phyloP scores from a whole-genome alignment of 768 basidiomycete genomes.

The Lanmaoa rubissima region DNA sequence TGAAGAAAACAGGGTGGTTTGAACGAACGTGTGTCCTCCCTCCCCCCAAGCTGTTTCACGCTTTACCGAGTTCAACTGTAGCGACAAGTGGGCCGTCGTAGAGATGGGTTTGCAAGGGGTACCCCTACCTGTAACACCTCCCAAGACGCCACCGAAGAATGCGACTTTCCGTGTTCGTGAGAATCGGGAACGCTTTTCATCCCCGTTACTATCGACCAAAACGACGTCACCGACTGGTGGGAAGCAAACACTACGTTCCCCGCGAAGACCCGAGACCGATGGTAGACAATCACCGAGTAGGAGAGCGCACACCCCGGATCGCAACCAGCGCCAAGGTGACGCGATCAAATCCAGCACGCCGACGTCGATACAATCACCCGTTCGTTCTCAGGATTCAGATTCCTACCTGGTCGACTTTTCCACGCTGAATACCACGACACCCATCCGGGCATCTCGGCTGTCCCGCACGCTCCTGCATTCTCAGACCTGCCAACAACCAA shows the following conservation, averaged over 20 bases:
- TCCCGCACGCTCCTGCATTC: not conserved
- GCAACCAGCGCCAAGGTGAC: not conserved
- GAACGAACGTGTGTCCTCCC: constrained; percentile 24
- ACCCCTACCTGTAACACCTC: constrained; percentile 4
- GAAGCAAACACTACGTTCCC: not conserved
- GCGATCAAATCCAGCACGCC: not conserved
- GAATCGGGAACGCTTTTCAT: not conserved
- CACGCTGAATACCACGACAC: not conserved
- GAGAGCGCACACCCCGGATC: not conserved
- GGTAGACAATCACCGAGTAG: not conserved
- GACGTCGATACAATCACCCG: not conserved
- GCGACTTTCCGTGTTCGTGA: not conserved
- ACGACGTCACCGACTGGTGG: not conserved
- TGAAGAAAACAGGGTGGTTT: constrained; percentile 32
- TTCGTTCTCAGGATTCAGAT: constrained; percentile 3
- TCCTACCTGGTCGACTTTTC: constrained; percentile 18
- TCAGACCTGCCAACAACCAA: not conserved
- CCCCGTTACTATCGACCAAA: not conserved
- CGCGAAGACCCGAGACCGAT: not conserved
- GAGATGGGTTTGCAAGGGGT: constrained; percentile 21
- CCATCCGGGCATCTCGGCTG: not conserved
- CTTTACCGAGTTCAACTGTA: not conserved
- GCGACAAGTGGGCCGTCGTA: constrained; percentile 30
- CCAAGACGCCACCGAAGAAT: constrained; percentile 6
- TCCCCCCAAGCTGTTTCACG: not conserved